phyloP scores from a whole-genome alignment of 352 stramenopile genomes.

The Phytophthora pluvialis region DNA sequence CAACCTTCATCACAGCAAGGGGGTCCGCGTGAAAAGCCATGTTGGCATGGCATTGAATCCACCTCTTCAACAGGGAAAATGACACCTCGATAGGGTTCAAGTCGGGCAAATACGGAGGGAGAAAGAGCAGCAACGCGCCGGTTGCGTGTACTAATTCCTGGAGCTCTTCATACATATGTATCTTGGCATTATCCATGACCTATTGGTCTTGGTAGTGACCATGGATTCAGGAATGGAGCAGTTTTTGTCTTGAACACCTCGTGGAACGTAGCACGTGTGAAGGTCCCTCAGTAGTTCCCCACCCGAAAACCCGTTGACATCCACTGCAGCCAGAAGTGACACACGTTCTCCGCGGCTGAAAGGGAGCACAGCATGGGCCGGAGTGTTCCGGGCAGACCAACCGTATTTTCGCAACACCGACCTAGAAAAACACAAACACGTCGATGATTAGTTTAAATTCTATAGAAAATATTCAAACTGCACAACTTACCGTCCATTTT shows the following conservation, averaged over 20 bases:
- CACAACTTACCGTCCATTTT: no score
- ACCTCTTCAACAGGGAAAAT: not conserved
- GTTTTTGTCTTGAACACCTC: conserved; percentile 3
- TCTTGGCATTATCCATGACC: not conserved
- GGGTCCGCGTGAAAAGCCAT: not conserved
- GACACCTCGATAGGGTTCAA: not conserved
- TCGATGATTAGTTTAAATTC: no score
- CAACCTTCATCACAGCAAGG: no score
- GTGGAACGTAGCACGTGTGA: not conserved
- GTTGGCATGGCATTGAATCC: not conserved
- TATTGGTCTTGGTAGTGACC: not conserved
- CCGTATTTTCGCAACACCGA: no score
- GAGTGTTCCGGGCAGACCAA: no score
- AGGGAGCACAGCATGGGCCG: no score
- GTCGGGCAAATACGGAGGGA: not conserved
- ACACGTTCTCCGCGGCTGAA: no score
- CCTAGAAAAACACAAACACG: no score
- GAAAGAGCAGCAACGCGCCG: not conserved
- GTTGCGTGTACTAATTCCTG: not conserved
- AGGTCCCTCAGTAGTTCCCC: no score
- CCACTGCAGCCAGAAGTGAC: no score
- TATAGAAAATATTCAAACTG: no score
- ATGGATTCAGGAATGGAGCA: not conserved
- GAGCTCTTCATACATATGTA: not conserved
- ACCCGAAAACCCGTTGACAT: no score